Percentiles rank a stretch among this genome's conserved stretches.
These are phyloP conservation scores for Rubia peregrina DNA, from an alignment of 305 asterid genomes.

Conservation along the genomic window DNA sequence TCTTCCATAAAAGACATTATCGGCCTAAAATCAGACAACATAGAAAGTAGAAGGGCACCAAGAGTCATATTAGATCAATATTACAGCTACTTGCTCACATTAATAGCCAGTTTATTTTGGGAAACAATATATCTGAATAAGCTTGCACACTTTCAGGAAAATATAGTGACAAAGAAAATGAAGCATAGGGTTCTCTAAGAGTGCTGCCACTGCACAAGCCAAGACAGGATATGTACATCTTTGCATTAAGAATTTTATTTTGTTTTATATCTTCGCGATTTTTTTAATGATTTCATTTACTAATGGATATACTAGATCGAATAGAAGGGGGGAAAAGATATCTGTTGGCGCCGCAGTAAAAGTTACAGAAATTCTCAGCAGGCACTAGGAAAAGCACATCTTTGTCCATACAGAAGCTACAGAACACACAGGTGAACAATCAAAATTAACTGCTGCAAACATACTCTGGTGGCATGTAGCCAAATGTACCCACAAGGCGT, in stretches of 20 bases:
- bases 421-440: neutral
- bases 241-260: neutral
- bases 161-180: neutral
- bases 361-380: neutral
- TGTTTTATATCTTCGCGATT: neutral
- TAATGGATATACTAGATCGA: neutral
- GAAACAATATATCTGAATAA: neutral
- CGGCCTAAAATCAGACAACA: neutral
- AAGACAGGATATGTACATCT: neutral
- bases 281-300: neutral
- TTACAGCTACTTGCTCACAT: neutral
- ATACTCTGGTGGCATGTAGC: conserved; percentile 99
- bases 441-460: conserved; percentile 16
- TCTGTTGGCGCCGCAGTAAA: neutral
- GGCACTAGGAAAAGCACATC: neutral
- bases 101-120: neutral
- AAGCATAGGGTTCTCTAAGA: neutral
- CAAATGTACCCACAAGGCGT: conserved; percentile 89
- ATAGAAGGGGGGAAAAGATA: neutral
- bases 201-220: neutral
- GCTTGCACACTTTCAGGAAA: neutral
- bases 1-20: neutral
- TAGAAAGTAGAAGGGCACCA: neutral
- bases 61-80: neutral
- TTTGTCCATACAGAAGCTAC: neutral